Conservation (phyloP, 176 grass and related monocot species). For the Triticum turgidum region DNA sequence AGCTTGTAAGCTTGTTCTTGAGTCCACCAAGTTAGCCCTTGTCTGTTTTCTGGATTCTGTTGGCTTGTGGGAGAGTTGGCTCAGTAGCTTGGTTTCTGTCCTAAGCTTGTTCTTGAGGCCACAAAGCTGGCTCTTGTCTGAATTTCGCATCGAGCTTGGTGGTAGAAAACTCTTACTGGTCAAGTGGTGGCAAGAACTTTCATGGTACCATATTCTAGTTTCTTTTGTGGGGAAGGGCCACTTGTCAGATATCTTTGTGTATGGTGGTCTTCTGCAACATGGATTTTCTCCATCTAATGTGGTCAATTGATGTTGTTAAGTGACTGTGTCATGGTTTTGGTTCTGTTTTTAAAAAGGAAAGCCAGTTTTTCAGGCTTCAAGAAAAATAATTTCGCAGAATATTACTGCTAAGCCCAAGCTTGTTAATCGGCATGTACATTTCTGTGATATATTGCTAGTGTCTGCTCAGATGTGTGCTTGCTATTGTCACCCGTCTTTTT, state of each 20-base stretch:
- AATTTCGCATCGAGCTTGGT: neutral
- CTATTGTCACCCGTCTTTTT: neutral
- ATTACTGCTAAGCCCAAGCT: neutral
- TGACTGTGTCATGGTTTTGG: neutral
- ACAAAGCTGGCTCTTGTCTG: neutral
- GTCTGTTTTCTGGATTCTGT: neutral
- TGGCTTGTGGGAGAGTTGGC: neutral
- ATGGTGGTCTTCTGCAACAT: neutral
- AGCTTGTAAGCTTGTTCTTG: neutral
- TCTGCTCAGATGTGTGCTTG: neutral
- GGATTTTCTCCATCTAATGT: neutral
- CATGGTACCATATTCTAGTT: neutral
- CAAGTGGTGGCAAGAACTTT: neutral
- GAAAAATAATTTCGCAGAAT: neutral
- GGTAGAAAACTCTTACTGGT: neutral
- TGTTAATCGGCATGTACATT: neutral
- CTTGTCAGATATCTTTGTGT: neutral
- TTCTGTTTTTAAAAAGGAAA: neutral
- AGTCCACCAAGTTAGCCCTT: neutral
- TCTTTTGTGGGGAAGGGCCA: neutral
- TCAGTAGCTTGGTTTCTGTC: neutral
- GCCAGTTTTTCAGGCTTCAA: neutral
- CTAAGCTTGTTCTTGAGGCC: neutral
- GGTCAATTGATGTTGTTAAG: neutral
- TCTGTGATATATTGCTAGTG: neutral